Conservation (phyloP, 2,329 filamentous ascomycete species). For the Pseudopyrenochaeta lycopersici region DNA sequence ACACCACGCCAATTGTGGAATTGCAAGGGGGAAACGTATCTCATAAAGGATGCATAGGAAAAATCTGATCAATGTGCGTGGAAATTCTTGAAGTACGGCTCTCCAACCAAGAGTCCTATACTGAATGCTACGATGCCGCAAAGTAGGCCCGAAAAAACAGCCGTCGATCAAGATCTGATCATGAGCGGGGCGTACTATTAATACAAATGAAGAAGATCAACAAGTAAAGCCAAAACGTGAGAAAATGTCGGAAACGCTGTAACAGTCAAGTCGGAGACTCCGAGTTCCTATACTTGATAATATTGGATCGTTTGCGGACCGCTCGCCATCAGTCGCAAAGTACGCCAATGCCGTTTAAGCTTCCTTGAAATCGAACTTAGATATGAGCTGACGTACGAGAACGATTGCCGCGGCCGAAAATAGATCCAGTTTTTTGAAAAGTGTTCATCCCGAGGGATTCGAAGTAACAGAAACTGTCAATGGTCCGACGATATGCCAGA, state of each 20-base stretch:
- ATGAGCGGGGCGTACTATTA: slow-evolving; percentile 14
- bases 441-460: neutral
- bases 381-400: neutral
- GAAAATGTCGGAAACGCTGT: slow-evolving; percentile 3
- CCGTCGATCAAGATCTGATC: slow-evolving; percentile 6
- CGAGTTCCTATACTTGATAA: neutral
- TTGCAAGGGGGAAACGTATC: neutral
- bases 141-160: slow-evolving; percentile 3
- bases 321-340: neutral
- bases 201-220: slow-evolving; percentile 20
- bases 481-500: neutral
- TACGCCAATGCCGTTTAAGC: neutral
- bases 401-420: neutral
- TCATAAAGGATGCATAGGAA: slow-evolving; percentile 1
- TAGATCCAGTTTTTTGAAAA: neutral
- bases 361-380: neutral
- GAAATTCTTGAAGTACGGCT: neutral
- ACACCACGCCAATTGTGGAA: slow-evolving; percentile 5
- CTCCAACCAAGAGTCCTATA: slow-evolving; percentile 7
- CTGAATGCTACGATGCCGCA: slow-evolving; percentile 9
- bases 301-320: neutral
- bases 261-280: slow-evolving; percentile 1
- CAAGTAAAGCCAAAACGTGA: slow-evolving; percentile 7
- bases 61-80: slow-evolving; percentile 4
- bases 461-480: neutral